Evolutionary conservation across 1,284 basidiomycete species (phyloP).

Genomic region (Amylostereum chailletii): DNA sequence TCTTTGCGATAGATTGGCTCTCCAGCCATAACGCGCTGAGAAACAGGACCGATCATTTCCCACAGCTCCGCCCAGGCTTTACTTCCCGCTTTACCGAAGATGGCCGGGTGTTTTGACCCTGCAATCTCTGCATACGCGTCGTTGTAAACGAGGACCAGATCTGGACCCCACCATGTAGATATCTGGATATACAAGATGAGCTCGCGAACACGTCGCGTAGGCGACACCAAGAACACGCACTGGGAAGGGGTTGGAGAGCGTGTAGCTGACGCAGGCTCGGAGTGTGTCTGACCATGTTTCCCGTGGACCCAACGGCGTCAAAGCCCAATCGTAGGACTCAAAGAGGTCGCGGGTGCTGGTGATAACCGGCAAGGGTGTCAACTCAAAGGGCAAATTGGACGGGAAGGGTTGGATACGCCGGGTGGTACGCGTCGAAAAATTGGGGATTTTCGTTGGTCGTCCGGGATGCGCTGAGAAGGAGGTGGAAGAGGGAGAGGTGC

Average conservation of each 20-base stretch:
- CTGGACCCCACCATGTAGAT: background rate
- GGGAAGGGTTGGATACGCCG: too few relatives aligned
- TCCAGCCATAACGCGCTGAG: background rate
- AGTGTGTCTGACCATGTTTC: background rate
- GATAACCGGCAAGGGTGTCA: too few relatives aligned
- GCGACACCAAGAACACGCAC: background rate
- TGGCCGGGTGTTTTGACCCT: background rate
- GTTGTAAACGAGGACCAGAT: conserved; percentile 1
- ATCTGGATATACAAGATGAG: background rate
- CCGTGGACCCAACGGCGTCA: background rate
- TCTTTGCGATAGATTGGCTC: background rate
- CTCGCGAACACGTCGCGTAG: too few relatives aligned
- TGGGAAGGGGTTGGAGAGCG: background rate
- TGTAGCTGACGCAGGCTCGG: background rate
- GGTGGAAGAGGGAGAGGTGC: background rate
- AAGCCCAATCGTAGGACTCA: background rate
- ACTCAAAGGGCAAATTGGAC: too few relatives aligned
- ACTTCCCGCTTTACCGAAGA: background rate
- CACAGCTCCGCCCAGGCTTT: background rate
- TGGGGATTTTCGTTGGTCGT: too few relatives aligned
- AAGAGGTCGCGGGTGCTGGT: background rate
- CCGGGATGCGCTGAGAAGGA: too few relatives aligned
- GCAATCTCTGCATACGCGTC: background rate
- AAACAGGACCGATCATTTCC: conserved; percentile 1
- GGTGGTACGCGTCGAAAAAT: too few relatives aligned